phyloP scores from a whole-genome alignment of 1,284 basidiomycete species.

The Apiotrichum brassicae region DNA sequence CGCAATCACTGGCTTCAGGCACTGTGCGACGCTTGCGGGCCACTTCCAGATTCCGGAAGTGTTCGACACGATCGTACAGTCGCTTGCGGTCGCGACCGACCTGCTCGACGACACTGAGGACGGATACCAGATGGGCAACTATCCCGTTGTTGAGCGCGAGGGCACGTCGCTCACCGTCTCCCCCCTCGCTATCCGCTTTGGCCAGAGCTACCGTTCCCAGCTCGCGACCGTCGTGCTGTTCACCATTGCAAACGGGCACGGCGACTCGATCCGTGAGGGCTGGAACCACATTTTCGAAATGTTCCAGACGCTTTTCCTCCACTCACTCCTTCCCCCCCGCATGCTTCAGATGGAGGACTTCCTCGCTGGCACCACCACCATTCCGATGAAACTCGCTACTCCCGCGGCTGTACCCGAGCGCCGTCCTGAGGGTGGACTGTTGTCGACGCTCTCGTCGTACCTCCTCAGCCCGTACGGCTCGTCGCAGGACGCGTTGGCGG shows the following conservation, averaged over 20 bases:
- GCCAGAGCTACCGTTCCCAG: conserved; percentile 91
- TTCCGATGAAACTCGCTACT: conserved; percentile 72
- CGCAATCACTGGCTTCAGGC: conserved; percentile 88
- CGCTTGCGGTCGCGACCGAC: conserved; percentile 80
- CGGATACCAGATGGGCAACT: conserved; percentile 65
- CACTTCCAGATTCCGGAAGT: conserved; percentile 87
- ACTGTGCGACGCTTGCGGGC: conserved; percentile 89
- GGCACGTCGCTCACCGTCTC: conserved; percentile 83
- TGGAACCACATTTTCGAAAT: conserved; percentile 98
- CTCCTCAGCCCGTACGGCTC: conserved; percentile 86
- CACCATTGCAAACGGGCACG: conserved; percentile 95
- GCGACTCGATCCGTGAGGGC: conserved; percentile 86
- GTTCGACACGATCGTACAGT: conserved; percentile 91
- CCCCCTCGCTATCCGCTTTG: conserved; percentile 85
- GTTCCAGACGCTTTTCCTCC: conserved; percentile 91
- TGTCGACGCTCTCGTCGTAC: conserved; percentile 93
- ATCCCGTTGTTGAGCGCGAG: conserved; percentile 89
- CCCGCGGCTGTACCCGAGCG: conserved; percentile 58
- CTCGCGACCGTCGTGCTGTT: conserved; percentile 95
- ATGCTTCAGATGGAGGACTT: conserved; percentile 98
- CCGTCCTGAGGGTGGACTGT: conserved; percentile 75
- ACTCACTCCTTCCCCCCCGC: conserved; percentile 76
- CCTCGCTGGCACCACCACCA: conserved; percentile 77
- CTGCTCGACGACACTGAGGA: conserved; percentile 68
- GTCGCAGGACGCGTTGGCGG: conserved; percentile 58